phyloP scores from a whole-genome alignment of 176 grass and related monocot species.

The Panicum miliaceum region DNA sequence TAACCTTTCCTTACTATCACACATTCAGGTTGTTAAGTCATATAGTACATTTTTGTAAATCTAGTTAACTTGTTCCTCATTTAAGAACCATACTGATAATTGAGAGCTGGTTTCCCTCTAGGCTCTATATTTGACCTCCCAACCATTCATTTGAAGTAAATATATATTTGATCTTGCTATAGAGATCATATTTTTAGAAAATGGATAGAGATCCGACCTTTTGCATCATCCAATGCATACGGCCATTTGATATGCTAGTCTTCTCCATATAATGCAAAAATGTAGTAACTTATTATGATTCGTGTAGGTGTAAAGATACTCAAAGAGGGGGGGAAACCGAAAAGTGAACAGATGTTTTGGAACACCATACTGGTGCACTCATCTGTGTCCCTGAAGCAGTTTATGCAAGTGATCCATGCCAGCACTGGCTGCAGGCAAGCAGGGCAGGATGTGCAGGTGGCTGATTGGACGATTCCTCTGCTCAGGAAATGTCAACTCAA shows the following conservation, averaged over 20 bases:
- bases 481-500: constrained; percentile 62
- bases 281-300: neutral
- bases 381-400: constrained; percentile 28
- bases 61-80: neutral
- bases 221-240: too few species aligned
- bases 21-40: neutral
- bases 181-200: neutral
- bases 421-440: neutral
- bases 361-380: neutral
- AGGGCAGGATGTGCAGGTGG: neutral
- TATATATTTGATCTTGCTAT: neutral
- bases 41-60: neutral
- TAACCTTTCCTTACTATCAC: neutral
- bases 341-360: neutral
- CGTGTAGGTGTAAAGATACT: neutral
- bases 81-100: neutral
- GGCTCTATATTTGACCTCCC: neutral
- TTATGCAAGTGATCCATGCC: constrained; percentile 16
- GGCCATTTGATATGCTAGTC: neutral
- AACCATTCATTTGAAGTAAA: constrained; percentile 18
- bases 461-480: constrained; percentile 36
- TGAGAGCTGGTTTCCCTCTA: neutral
- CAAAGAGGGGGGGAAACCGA: neutral
- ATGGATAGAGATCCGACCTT: too few species aligned
- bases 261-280: constrained; percentile 14